Evolutionary conservation across 179 eudicot species (phyloP), one percentile per base, ranked within the genome.

Genomic region (Amaranthus tricolor): DNA sequence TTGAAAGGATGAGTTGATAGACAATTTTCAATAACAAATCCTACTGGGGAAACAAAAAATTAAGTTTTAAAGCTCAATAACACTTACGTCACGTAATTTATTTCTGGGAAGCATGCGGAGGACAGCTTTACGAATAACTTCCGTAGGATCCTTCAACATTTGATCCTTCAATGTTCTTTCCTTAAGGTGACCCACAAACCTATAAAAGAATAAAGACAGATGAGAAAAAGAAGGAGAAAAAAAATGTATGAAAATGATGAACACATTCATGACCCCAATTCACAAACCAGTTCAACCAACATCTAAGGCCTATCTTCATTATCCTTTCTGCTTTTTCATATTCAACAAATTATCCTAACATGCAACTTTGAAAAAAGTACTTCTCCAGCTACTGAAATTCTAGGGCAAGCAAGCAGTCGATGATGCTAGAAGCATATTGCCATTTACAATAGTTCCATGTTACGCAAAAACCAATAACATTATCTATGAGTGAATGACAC

Each of bases 71-170:
- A 13, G 17, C 14, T 20, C 62, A 57, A 20, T 2, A 73, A 12
- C 43, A 95, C 98, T 91, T 80, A 89, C 99, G 81, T 96, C 92
- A 53, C 98, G 93, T 77, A 96, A 75, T 75, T 96, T 96, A 78
- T 96, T 96, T 77, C 97, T 82, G 48, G 99, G 99, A 78, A 96
- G 93, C 99, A 96, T 96, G 74, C 98, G 96, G 57, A 88, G 31
- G 66, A 96, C 94, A 84, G 99, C 98, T 88, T 96, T 96, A 44
- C 97, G 94, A 68, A 93, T 91, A 72, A 96, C 99, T 86, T 93
- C 98, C 44, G 97, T 90, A 63, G 99, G 98, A 86, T 96, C 98
- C 83, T 88, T 96, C 12, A 84, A 88, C 92, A 96, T 84, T 82
- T 96, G 99, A 78, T 96, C 98, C 85, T 93, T 96, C 72, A 96